Evolutionary conservation across 768 basidiomycete species (phyloP).

Genomic region (Leccinum subtestaceum): DNA sequence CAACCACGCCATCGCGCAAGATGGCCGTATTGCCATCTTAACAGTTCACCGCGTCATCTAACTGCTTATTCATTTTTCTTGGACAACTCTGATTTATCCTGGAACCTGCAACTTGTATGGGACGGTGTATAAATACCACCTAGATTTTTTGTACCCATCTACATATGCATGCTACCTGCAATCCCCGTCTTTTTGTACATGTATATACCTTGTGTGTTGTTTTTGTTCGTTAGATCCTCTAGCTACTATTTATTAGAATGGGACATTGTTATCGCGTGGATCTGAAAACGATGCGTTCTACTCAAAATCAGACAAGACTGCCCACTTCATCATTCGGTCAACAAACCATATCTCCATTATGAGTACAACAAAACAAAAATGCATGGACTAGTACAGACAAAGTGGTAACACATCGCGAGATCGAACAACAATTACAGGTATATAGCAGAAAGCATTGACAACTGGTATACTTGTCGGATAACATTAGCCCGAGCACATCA

Average conservation of each 20-base stretch:
- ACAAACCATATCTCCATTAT: conserved; percentile 9
- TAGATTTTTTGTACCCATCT: conserved; percentile 1
- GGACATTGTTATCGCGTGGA: background rate
- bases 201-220: conserved; percentile 11
- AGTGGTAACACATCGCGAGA: background rate
- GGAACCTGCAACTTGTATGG: background rate
- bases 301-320: too few relatives aligned
- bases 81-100: background rate
- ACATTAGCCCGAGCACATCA: conserved; percentile 83
- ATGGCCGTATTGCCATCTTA: conserved; percentile 77
- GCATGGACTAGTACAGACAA: conserved; percentile 12
- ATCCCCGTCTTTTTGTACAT: conserved; percentile 7
- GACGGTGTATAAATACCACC: conserved; percentile 15
- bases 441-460: background rate
- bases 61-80: conserved; percentile 1
- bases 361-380: conserved; percentile 18
- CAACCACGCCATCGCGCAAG: conserved; percentile 79
- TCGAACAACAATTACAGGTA: background rate
- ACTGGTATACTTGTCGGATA: background rate
- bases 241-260: conserved; percentile 2
- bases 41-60: conserved; percentile 53
- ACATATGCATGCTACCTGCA: background rate
- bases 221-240: background rate
- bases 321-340: background rate
- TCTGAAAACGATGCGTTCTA: too few relatives aligned